Evolutionary conservation across 2,329 filamentous ascomycete species (phyloP).

Genomic region (Paraconiothyrium sp.): DNA sequence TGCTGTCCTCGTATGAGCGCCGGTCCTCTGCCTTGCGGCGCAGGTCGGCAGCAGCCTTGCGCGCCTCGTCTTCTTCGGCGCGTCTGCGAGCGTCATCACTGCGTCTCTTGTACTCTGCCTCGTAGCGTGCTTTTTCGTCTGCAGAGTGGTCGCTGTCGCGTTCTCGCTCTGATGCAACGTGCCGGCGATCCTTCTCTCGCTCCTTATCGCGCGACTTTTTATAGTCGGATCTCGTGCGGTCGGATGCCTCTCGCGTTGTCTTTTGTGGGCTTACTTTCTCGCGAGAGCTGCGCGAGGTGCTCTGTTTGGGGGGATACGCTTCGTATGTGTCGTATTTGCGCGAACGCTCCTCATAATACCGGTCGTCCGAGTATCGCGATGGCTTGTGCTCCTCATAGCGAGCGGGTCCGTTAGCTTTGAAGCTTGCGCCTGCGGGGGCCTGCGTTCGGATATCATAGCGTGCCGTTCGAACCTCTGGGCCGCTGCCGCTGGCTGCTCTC

Average conservation of each 20-base stretch:
- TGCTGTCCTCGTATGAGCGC: constrained; percentile 37
- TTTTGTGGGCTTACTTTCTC: constrained; percentile 39
- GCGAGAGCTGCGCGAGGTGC: constrained; percentile 35
- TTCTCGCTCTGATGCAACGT: constrained; percentile 45
- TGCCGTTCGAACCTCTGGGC: constrained; percentile 42
- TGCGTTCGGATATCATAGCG: constrained; percentile 46
- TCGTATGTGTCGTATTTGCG: constrained; percentile 54
- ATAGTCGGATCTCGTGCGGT: constrained; percentile 52
- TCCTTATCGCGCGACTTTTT: constrained; percentile 53
- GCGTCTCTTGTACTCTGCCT: constrained; percentile 41
- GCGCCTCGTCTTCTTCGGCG: constrained; percentile 25
- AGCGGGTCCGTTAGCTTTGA: constrained; percentile 25
- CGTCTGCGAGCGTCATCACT: constrained; percentile 36
- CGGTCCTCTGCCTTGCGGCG: constrained; percentile 42
- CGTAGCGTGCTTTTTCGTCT: constrained; percentile 45
- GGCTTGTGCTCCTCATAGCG: constrained; percentile 49
- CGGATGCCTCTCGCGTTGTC: constrained; percentile 41
- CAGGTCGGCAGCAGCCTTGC: constrained; percentile 30
- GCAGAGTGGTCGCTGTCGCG: constrained; percentile 47
- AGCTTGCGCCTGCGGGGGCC: constrained; percentile 38
- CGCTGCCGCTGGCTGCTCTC: constrained; percentile 42
- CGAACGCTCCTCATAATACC: constrained; percentile 51
- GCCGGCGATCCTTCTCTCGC: constrained; percentile 51
- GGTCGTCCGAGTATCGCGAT: constrained; percentile 39
- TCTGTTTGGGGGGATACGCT: constrained; percentile 43